Percentiles rank a stretch among this genome's conserved stretches.
phyloP scores from a whole-genome alignment of 116 monocot genomes.

The Zostera marina region DNA sequence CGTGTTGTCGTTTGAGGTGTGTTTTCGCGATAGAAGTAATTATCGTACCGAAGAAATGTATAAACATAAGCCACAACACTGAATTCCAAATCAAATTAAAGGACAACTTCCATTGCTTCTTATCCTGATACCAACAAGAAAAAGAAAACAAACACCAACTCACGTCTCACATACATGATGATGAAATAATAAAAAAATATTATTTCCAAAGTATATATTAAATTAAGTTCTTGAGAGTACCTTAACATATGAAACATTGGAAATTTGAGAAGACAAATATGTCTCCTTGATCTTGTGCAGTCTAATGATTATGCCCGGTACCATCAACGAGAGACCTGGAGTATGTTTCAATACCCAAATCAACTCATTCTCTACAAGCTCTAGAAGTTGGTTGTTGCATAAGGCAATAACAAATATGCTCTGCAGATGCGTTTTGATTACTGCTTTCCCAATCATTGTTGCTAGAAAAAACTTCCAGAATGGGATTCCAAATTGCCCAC shows the following conservation, averaged over 20 bases:
- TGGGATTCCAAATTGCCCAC: slow-evolving; percentile 85
- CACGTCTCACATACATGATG: background rate
- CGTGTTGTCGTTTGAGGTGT: slow-evolving; percentile 60
- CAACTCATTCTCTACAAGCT: slow-evolving; percentile 54
- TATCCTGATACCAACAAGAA: slow-evolving; percentile 25
- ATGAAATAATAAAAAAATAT: too few species aligned
- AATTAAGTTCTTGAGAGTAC: too few species aligned
- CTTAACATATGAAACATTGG: too few species aligned
- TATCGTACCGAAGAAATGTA: slow-evolving; percentile 71
- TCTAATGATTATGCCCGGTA: slow-evolving; percentile 34
- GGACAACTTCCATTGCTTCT: slow-evolving; percentile 58
- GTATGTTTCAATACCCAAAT: slow-evolving; percentile 47
- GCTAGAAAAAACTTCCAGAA: slow-evolving; percentile 93
- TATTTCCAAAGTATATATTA: too few species aligned
- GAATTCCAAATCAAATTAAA: slow-evolving; percentile 70
- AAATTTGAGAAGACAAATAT: slow-evolving; percentile 19
- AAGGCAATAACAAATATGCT: slow-evolving; percentile 64
- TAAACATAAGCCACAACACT: slow-evolving; percentile 71
- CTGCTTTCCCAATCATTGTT: slow-evolving; percentile 79
- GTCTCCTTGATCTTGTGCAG: slow-evolving; percentile 39
- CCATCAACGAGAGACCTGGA: slow-evolving; percentile 30
- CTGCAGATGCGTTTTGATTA: slow-evolving; percentile 85
- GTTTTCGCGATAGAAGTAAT: slow-evolving; percentile 57
- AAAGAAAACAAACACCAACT: too few species aligned
- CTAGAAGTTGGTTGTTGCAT: slow-evolving; percentile 82